Base-by-base conservation (phyloP, 768 basidiomycete genomes). In the Boletus huronensis region DNA sequence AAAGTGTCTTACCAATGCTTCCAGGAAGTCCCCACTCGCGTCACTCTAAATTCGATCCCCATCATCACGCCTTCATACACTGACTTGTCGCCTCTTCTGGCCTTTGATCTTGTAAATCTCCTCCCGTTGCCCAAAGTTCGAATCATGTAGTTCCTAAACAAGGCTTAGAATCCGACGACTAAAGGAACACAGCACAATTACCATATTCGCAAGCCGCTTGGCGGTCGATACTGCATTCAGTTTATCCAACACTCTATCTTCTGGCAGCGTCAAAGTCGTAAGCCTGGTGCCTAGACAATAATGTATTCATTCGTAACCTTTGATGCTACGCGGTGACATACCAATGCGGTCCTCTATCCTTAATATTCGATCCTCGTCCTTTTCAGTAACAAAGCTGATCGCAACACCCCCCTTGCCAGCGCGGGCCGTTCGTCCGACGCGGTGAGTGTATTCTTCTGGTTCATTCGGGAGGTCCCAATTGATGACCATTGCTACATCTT, bases 381-480 rank as follows among this genome's bases (percentile, higher is more conserved):
- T 77, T 72, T 98, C 96, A 2, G 96, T 97, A 49, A 98, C 90
- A 66, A 98, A 91, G 64, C 94, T 98, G 28, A 98, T 79, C 1
- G 93, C 93, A 46, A 94, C 75, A 64, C 97, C 97, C 3, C 88
- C 90, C 63, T 83, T 80, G 6, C 97, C 97, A 11, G 88, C 90
- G 63, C 94, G 85, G 29, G 94, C 94, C 23, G 94, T 98, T 65
- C 94, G 74, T 41, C 94, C 94, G 1, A 99, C 97, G 21, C 97
- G 82, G 74, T 99, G 97, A 2, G 93, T 90, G 66, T 99, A 99
- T 68, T 96, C 95, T 70, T 96, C 96, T 6, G 92, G 80, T 66
- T 87, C 85, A 13, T 80, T 77, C 14, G 97, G 97, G 58, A 98
- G 75, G 70, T 99, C 96, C 94, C 95, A 99, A 60, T 99, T 98